These are phyloP conservation scores for Coemansia reversa DNA, from an alignment of 192 early-diverging fungal genomes.

Conservation along the genomic window DNA sequence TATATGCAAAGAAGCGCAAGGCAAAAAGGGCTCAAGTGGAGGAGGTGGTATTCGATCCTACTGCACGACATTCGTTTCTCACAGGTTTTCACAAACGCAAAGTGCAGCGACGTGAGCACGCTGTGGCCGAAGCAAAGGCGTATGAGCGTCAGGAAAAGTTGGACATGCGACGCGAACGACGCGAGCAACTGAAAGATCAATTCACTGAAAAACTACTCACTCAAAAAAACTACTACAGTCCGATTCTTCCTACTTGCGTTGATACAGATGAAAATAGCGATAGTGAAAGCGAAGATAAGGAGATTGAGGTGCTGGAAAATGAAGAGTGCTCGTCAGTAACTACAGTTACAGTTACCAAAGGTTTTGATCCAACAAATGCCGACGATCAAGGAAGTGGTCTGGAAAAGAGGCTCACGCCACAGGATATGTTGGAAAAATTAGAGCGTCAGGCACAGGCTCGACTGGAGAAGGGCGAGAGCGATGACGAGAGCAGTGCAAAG, in stretches of 20 bases:
- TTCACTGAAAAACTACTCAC: constrained; percentile 54
- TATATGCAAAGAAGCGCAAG: constrained; percentile 72
- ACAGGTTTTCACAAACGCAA: constrained; percentile 82
- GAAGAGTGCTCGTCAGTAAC: constrained; percentile 54
- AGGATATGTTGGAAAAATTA: constrained; percentile 22
- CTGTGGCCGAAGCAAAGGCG: constrained; percentile 51
- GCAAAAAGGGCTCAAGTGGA: constrained; percentile 62
- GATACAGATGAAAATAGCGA: constrained; percentile 26
- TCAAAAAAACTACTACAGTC: constrained; percentile 40
- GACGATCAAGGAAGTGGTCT: constrained; percentile 15
- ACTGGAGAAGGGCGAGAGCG: constrained; percentile 6
- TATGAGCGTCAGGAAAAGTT: constrained; percentile 59
- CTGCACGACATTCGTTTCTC: constrained; percentile 65
- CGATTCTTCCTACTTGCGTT: constrained; percentile 33
- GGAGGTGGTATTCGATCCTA: constrained; percentile 64
- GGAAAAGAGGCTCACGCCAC: constrained; percentile 27
- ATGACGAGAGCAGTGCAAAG: not conserved
- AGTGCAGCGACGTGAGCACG: constrained; percentile 63
- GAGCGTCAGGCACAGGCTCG: constrained; percentile 11
- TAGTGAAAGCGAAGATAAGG: constrained; percentile 36
- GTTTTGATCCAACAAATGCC: constrained; percentile 56
- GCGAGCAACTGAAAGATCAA: constrained; percentile 59
- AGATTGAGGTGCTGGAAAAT: constrained; percentile 58
- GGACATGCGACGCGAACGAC: constrained; percentile 51
- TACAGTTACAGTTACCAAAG: constrained; percentile 70